Percentiles rank a stretch among this genome's conserved stretches.
Evolutionary conservation across 306 rosid genomes (phyloP).

Genomic region (Nissolia schottii): DNA sequence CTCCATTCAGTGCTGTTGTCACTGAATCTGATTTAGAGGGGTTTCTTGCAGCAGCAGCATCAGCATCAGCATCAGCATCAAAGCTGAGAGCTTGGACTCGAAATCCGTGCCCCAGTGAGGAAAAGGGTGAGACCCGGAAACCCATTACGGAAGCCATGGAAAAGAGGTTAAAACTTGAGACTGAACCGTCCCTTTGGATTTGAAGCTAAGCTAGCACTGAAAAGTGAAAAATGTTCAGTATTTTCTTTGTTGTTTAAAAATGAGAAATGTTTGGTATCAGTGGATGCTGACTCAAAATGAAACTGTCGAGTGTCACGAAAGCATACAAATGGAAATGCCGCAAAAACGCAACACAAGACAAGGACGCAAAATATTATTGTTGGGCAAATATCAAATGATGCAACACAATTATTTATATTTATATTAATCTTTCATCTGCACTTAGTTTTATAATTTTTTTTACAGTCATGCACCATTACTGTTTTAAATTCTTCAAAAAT

Average conservation of each 20-base stretch:
- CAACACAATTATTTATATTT: too few relatives aligned
- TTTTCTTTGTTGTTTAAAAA: not conserved
- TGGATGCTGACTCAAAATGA: not conserved
- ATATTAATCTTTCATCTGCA: too few relatives aligned
- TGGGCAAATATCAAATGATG: too few relatives aligned
- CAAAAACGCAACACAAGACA: too few relatives aligned
- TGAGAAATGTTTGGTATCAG: too few relatives aligned
- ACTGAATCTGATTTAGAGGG: slow-evolving; percentile 40
- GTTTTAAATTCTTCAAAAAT: too few relatives aligned
- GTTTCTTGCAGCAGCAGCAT: slow-evolving; percentile 19
- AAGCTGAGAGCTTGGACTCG: slow-evolving; percentile 35
- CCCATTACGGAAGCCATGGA: slow-evolving; percentile 49
- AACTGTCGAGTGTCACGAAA: not conserved
- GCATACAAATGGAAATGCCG: not conserved
- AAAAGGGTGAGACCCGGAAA: slow-evolving; percentile 32
- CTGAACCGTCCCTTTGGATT: not conserved
- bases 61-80: too few relatives aligned
- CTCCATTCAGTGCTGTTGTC: slow-evolving; percentile 14
- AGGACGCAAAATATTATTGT: too few relatives aligned
- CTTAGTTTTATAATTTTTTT: too few relatives aligned
- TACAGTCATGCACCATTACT: too few relatives aligned
- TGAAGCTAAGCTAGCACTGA: not conserved
- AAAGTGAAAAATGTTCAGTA: not conserved
- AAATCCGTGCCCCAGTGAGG: slow-evolving; percentile 16
- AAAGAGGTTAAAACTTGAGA: not conserved